Conservation (phyloP, 352 stramenopile species). For the Elongisporangium senticosum region DNA sequence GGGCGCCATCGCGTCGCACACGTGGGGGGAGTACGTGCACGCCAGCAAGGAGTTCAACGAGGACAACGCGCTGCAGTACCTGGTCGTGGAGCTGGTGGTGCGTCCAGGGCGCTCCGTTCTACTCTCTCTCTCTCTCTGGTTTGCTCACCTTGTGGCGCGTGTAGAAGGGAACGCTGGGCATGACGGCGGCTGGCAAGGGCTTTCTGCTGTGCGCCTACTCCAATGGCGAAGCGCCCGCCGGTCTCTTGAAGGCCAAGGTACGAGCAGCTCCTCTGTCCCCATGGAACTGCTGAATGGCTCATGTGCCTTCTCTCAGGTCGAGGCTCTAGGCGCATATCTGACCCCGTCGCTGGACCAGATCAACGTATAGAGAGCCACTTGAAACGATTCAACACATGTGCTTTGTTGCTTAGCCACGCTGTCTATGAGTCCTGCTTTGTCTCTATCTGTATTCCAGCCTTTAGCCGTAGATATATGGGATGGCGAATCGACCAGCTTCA, state of each 20-base stretch:
- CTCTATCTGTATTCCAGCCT: constrained; percentile 5
- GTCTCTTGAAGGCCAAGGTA: constrained; percentile 76
- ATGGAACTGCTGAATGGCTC: constrained; percentile 3
- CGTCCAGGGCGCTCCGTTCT: neutral
- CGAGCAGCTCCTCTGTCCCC: neutral
- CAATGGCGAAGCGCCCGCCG: constrained; percentile 36
- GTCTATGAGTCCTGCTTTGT: neutral
- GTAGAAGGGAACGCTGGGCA: constrained; percentile 53
- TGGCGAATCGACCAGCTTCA: too few relatives aligned
- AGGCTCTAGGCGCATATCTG: constrained; percentile 56
- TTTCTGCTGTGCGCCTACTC: constrained; percentile 82
- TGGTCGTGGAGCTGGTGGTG: constrained; percentile 76
- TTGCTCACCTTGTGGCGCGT: neutral
- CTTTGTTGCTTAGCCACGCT: neutral
- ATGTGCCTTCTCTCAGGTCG: constrained; percentile 24
- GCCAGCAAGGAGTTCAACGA: constrained; percentile 63
- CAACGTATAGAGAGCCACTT: constrained; percentile 35
- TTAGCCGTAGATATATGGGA: too few relatives aligned
- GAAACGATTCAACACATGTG: constrained; percentile 1
- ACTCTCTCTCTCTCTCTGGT: neutral
- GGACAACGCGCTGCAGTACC: constrained; percentile 41
- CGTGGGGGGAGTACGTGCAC: constrained; percentile 79
- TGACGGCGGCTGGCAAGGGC: constrained; percentile 55
- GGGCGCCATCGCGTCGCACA: constrained; percentile 78
- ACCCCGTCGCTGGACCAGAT: constrained; percentile 65